These are phyloP conservation scores for Polyplosphaeria fusca DNA, from an alignment of 495 filamentous ascomycete species.

Conservation along the genomic window DNA sequence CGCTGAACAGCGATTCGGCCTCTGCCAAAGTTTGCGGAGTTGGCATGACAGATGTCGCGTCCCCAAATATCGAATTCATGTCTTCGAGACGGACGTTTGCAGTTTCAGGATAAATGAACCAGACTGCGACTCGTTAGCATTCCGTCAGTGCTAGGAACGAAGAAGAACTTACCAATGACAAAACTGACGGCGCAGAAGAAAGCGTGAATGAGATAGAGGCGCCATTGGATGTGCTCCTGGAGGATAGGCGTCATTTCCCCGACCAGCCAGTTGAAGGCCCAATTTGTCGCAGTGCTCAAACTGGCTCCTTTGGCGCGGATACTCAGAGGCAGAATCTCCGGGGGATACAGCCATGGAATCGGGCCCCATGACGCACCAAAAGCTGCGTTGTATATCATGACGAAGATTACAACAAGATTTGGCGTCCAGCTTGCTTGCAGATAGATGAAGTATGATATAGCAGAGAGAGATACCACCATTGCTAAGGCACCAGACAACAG, in stretches of 20 bases:
- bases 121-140: conserved; percentile 56
- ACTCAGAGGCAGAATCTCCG: conserved; percentile 93
- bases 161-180: conserved; percentile 78
- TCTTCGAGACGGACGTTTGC: conserved; percentile 93
- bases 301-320: conserved; percentile 97
- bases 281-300: conserved; percentile 93
- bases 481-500: conserved; percentile 85
- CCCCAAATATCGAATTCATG: conserved; percentile 88
- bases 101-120: conserved; percentile 95
- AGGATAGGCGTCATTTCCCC: conserved; percentile 91
- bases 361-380: conserved; percentile 99
- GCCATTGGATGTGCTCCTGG: conserved; percentile 87
- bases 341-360: conserved; percentile 96
- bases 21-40: conserved; percentile 68
- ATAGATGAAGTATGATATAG: conserved; percentile 94
- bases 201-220: conserved; percentile 89
- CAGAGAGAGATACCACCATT: conserved; percentile 86
- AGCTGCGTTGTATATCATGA: conserved; percentile 97
- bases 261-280: conserved; percentile 98
- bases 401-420: conserved; percentile 82
- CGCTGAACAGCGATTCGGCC: conserved; percentile 68
- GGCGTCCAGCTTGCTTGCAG: conserved; percentile 75
- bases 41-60: conserved; percentile 75
- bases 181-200: conserved; percentile 97
- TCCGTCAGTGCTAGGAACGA: not conserved